Evolutionary conservation across 2,329 filamentous ascomycete species (phyloP).

Genomic region (Sporothrix brunneoviolacea): DNA sequence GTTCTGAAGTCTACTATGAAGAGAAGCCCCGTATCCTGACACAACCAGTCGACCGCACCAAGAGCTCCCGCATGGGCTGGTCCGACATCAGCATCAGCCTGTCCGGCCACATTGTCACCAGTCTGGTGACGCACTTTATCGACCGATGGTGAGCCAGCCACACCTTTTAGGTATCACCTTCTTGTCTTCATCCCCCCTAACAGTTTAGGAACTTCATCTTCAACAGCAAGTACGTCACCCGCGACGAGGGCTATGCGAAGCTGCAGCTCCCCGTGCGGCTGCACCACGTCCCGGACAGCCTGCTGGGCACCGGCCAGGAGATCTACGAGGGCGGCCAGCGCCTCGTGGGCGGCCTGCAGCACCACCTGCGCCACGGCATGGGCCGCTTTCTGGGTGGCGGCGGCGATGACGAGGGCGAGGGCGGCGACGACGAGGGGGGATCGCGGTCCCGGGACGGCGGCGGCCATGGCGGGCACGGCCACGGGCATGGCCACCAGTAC

Average conservation of each 20-base stretch:
- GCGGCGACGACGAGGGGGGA: conserved; percentile 20
- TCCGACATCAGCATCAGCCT: conserved; percentile 77
- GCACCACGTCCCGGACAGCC: conserved; percentile 16
- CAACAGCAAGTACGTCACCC: conserved; percentile 64
- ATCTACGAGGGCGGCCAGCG: conserved; percentile 23
- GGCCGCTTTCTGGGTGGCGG: conserved; percentile 31
- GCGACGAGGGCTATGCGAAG: conserved; percentile 38
- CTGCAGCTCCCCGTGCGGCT: conserved; percentile 33
- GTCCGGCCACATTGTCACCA: conserved; percentile 66
- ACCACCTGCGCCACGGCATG: conserved; percentile 33
- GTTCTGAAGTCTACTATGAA: too few species aligned
- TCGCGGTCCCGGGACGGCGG: conserved; percentile 13
- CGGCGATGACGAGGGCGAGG: conserved; percentile 22
- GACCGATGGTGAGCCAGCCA: conserved; percentile 61
- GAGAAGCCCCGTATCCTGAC: conserved; percentile 4
- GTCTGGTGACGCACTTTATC: conserved; percentile 69
- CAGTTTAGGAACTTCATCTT: conserved; percentile 70
- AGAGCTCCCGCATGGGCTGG: conserved; percentile 86
- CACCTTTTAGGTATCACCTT: too few species aligned
- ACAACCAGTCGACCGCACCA: conserved; percentile 60
- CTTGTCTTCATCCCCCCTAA: not conserved
- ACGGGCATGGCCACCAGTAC: too few species aligned
- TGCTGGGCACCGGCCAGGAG: conserved; percentile 13
- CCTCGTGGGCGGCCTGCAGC: conserved; percentile 24
- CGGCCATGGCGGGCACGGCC: conserved; percentile 6